phyloP scores from a whole-genome alignment of 805 yeast species.

The Ogataea wickerhamii region DNA sequence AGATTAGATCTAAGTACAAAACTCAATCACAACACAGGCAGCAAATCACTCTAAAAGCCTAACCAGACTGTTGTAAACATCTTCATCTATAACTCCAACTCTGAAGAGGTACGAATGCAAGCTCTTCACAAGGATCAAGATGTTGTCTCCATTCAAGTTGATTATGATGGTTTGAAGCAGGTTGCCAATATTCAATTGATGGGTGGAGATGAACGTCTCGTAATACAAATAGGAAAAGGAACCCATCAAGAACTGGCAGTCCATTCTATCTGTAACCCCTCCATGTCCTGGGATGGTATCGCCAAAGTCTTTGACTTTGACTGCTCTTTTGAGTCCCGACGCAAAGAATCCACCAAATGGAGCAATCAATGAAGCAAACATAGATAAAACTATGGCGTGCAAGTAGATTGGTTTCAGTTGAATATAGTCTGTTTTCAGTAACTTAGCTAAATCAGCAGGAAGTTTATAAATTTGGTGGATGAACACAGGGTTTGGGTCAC shows the following conservation, averaged over 20 bases:
- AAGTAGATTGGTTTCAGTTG: constrained; percentile 82
- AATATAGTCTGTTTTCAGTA: constrained; percentile 40
- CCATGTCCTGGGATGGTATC: constrained; percentile 99
- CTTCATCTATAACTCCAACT: constrained; percentile 38
- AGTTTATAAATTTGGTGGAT: constrained; percentile 72
- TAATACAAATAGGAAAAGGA: constrained; percentile 88
- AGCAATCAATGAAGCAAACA: constrained; percentile 94
- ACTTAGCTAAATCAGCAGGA: constrained; percentile 61
- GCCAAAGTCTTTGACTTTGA: constrained; percentile 95
- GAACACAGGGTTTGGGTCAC: constrained; percentile 89
- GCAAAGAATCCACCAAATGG: constrained; percentile 99
- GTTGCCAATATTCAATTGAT: constrained; percentile 67
- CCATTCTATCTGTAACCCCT: constrained; percentile 95
- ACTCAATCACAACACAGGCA: too few species aligned
- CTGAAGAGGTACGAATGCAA: constrained; percentile 53
- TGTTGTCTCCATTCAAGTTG: constrained; percentile 63
- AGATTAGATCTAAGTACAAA: too few species aligned
- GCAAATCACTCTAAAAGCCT: constrained; percentile 14
- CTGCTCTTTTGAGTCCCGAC: constrained; percentile 94
- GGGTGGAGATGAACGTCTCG: constrained; percentile 82
- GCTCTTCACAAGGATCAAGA: constrained; percentile 56
- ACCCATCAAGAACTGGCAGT: constrained; percentile 98
- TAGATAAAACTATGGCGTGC: constrained; percentile 81
- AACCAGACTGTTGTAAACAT: constrained; percentile 31
- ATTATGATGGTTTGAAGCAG: constrained; percentile 72